phyloP scores from a whole-genome alignment of 257 asterid species.

The Lithospermum erythrorhizon region DNA sequence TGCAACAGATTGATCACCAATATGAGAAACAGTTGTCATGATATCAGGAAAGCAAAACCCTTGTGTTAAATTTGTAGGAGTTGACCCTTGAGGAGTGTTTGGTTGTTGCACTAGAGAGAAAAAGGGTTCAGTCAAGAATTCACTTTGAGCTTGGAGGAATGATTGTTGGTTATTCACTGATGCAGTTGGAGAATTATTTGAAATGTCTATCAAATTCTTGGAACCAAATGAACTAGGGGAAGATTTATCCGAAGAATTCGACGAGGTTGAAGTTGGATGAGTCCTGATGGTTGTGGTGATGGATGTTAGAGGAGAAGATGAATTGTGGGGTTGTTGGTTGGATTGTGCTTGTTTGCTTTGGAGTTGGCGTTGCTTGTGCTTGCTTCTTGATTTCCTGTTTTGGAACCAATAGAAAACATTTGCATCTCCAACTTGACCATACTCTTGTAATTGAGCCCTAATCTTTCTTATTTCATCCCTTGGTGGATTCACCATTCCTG shows the following conservation, averaged over 20 bases:
- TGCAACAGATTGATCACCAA: conserved; percentile 10
- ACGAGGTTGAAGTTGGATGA: conserved; percentile 27
- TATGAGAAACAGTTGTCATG: conserved; percentile 9
- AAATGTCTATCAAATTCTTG: conserved; percentile 29
- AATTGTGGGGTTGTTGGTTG: conserved; percentile 5
- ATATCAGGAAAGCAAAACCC: conserved; percentile 45
- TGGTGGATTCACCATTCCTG: conserved; percentile 95
- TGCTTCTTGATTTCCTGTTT: conserved; percentile 87
- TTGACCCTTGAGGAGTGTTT: conserved; percentile 10
- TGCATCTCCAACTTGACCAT: conserved; percentile 93
- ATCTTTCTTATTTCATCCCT: conserved; percentile 80
- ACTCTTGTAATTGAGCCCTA: conserved; percentile 77
- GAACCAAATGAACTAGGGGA: conserved; percentile 35
- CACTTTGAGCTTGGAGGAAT: conserved; percentile 23
- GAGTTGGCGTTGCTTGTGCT: conserved; percentile 69
- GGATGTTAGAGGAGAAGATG: conserved; percentile 8
- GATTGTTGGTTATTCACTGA: conserved; percentile 65
- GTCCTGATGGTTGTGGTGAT: conserved; percentile 3
- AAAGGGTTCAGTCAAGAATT: conserved; percentile 40
- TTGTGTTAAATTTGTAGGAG: conserved; percentile 18
- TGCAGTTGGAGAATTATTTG: conserved; percentile 47
- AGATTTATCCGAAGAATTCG: conserved; percentile 56
- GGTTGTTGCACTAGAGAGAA: conserved; percentile 36
- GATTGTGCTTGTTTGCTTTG: conserved; percentile 23
- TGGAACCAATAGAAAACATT: conserved; percentile 98